Percentiles rank a stretch among this genome's conserved stretches.
phyloP scores from a whole-genome alignment of 2,329 filamentous ascomycete species.

The Cladosporium velox region DNA sequence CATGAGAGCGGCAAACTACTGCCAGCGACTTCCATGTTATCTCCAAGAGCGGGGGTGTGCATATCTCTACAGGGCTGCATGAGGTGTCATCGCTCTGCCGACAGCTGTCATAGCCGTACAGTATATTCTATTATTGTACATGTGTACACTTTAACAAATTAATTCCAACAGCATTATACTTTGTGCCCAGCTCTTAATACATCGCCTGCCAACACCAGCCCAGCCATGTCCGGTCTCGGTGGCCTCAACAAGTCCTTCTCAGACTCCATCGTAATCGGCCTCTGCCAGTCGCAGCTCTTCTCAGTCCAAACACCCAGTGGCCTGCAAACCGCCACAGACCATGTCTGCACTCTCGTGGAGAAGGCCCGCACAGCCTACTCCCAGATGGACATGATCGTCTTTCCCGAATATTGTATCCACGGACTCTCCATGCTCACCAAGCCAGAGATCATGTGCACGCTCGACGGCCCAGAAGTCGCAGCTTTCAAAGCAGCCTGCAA shows the following conservation, averaged over 20 bases:
- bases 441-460: conserved; percentile 33
- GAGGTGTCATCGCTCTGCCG: background rate
- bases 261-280: conserved; percentile 28
- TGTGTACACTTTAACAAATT: background rate
- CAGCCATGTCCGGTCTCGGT: conserved; percentile 28
- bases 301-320: conserved; percentile 24
- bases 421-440: conserved; percentile 34
- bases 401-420: conserved; percentile 37
- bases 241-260: conserved; percentile 27
- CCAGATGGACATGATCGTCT: conserved; percentile 33
- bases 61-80: conserved; percentile 5
- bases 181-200: background rate
- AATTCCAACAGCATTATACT: background rate
- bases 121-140: background rate
- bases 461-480: conserved; percentile 36
- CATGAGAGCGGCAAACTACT: background rate
- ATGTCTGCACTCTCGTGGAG: conserved; percentile 26
- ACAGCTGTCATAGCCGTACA: background rate
- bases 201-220: background rate
- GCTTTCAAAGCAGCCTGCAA: conserved; percentile 33
- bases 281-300: conserved; percentile 31
- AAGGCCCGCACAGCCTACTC: conserved; percentile 29
- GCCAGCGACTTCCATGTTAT: background rate
- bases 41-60: background rate
- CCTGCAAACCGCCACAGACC: conserved; percentile 24